phyloP scores from a whole-genome alignment of 208 protist species.

The Lotmaria passim region DNA sequence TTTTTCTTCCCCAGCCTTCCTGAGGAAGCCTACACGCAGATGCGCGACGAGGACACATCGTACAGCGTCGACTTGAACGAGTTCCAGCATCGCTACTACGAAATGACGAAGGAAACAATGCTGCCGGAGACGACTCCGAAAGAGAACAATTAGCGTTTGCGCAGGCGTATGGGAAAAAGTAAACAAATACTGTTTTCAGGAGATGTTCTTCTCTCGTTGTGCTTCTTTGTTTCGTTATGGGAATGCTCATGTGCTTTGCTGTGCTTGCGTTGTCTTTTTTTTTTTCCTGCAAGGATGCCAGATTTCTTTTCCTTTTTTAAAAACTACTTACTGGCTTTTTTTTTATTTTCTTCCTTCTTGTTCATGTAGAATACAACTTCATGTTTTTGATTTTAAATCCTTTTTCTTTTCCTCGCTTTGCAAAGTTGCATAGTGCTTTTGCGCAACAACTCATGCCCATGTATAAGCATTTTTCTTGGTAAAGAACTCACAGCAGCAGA shows the following conservation, averaged over 20 bases:
- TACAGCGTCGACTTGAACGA: slow-evolving; percentile 66
- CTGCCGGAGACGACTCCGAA: slow-evolving; percentile 24
- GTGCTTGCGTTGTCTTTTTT: too few relatives aligned
- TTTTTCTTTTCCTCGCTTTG: too few relatives aligned
- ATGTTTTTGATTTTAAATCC: too few relatives aligned
- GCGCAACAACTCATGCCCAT: too few relatives aligned
- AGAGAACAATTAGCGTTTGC: not conserved
- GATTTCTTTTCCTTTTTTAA: too few relatives aligned
- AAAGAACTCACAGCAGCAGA: too few relatives aligned
- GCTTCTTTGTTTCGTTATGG: not conserved
- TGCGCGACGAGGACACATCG: slow-evolving; percentile 52
- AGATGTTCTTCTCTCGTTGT: not conserved
- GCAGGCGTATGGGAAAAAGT: not conserved
- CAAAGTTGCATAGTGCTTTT: too few relatives aligned
- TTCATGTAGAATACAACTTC: too few relatives aligned
- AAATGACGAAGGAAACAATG: slow-evolving; percentile 63
- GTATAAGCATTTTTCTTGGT: too few relatives aligned
- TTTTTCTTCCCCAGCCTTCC: slow-evolving; percentile 90
- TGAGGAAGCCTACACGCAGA: slow-evolving; percentile 55
- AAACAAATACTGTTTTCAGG: not conserved
- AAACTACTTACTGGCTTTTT: too few relatives aligned
- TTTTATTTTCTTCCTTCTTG: too few relatives aligned
- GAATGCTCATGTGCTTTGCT: not conserved
- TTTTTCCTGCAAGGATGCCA: too few relatives aligned
- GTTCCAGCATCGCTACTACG: slow-evolving; percentile 81